Percentiles rank a stretch among this genome's conserved stretches.
These are phyloP conservation scores for Suillus weaverae DNA, from an alignment of 768 basidiomycete species.

Conservation along the genomic window DNA sequence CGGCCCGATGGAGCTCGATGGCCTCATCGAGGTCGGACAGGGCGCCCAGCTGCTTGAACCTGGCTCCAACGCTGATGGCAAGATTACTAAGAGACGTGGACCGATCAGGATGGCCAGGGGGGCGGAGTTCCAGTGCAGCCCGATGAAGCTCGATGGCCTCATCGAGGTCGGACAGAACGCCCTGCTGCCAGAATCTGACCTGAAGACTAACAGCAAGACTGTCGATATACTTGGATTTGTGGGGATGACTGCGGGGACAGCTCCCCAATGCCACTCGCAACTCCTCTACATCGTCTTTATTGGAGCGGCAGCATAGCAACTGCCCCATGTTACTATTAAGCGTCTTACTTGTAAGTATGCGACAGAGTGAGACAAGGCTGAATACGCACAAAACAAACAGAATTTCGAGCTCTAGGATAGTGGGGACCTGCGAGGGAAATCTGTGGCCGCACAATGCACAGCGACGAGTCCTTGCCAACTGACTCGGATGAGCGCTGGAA, in stretches of 20 bases:
- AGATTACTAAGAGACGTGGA: background rate
- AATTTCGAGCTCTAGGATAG: no score
- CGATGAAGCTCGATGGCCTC: slow-evolving; percentile 1
- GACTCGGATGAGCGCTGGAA: no score
- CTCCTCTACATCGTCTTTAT: no score
- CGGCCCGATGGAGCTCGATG: background rate
- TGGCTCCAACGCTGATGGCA: no score
- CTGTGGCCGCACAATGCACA: no score
- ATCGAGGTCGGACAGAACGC: background rate
- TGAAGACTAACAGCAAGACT: slow-evolving; percentile 4
- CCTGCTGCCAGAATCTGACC: background rate
- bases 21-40: background rate
- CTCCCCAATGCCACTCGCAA: slow-evolving; percentile 17
- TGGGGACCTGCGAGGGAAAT: no score
- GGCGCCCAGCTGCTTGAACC: background rate
- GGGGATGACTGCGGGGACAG: slow-evolving; percentile 14
- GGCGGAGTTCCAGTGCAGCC: background rate
- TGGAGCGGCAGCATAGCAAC: no score
- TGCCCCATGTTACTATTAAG: no score
- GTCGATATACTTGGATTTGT: slow-evolving; percentile 11
- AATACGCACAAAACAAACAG: no score
- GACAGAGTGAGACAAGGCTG: no score
- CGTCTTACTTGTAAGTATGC: no score
- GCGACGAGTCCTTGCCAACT: no score
- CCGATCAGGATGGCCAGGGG: background rate